A percentile compares a stretch with the other conserved stretches of the same genome.
Evolutionary conservation across 495 filamentous ascomycete genomes (phyloP).

Genomic region (Aspergillus sclerotioniger): DNA sequence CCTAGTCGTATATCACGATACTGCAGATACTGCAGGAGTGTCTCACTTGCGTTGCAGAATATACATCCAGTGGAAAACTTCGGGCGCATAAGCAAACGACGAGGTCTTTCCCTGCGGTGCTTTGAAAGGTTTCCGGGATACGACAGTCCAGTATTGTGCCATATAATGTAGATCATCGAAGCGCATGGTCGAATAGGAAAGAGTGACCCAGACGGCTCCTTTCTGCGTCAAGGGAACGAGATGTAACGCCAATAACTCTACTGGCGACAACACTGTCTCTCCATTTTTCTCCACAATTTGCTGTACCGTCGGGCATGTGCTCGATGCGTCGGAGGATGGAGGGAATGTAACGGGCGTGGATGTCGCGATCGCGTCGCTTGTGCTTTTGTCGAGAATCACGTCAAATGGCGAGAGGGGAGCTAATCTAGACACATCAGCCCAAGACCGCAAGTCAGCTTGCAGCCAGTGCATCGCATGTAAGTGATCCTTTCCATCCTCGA

Average conservation of each 20-base stretch:
- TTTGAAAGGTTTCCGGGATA: conserved; percentile 35
- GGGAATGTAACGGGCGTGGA: conserved; percentile 19
- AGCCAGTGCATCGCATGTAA: conserved; percentile 38
- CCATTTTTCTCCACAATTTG: conserved; percentile 12
- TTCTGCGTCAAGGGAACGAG: conserved; percentile 32
- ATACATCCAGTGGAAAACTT: conserved; percentile 46
- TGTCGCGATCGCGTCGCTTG: conserved; percentile 44
- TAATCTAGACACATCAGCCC: conserved; percentile 30
- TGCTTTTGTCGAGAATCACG: conserved; percentile 44
- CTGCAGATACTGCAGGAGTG: neutral
- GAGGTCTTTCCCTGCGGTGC: conserved; percentile 37
- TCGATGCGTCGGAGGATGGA: conserved; percentile 5
- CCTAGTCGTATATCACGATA: neutral
- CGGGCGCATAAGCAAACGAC: conserved; percentile 32
- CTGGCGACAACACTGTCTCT: conserved; percentile 25
- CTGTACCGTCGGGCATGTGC: conserved; percentile 27
- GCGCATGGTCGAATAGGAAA: conserved; percentile 40
- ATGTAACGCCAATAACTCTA: conserved; percentile 40
- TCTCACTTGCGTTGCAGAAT: conserved; percentile 33
- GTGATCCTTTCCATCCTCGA: conserved; percentile 21
- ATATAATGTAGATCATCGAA: conserved; percentile 32
- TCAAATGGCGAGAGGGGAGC: conserved; percentile 34
- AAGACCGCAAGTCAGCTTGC: conserved; percentile 35
- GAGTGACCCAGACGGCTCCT: conserved; percentile 33
- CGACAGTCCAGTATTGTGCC: conserved; percentile 30